Evolutionary conservation across 2,329 filamentous ascomycete genomes (phyloP).

Genomic region (Trichothecium roseum): DNA sequence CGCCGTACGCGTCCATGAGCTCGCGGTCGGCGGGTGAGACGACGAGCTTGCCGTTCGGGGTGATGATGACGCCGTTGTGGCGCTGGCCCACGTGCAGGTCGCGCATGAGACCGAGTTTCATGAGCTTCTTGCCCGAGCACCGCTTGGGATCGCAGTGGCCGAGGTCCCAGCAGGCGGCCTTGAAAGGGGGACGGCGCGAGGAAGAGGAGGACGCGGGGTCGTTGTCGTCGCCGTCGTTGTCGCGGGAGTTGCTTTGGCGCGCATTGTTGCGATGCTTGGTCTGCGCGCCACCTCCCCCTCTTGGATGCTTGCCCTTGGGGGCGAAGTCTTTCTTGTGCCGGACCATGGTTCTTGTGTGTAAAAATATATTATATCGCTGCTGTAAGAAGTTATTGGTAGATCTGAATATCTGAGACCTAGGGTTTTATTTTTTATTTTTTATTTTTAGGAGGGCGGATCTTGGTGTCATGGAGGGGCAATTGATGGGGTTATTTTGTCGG

Average conservation of each 20-base stretch:
- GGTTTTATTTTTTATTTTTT: too few species aligned
- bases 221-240: conserved; percentile 26
- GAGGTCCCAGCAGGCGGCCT: conserved; percentile 95
- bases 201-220: conserved; percentile 9
- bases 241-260: conserved; percentile 33
- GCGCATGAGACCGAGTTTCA: conserved; percentile 87
- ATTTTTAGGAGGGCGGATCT: too few species aligned
- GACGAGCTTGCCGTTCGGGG: conserved; percentile 81
- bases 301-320: conserved; percentile 55
- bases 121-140: conserved; percentile 90
- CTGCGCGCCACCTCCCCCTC: too few species aligned
- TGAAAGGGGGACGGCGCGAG: conserved; percentile 50
- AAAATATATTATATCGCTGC: too few species aligned
- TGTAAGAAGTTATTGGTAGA: too few species aligned
- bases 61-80: conserved; percentile 85
- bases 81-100: conserved; percentile 87
- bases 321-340: conserved; percentile 86
- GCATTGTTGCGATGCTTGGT: conserved; percentile 45
- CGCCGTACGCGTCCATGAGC: conserved; percentile 77
- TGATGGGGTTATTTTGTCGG: too few species aligned
- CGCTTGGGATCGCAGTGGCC: conserved; percentile 96
- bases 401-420: too few species aligned
- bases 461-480: too few species aligned
- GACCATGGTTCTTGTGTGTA: too few species aligned
- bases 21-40: conserved; percentile 75